These are phyloP conservation scores for Chlorella sorokiniana DNA, from an alignment of 139 green algal genomes.

Conservation along the genomic window DNA sequence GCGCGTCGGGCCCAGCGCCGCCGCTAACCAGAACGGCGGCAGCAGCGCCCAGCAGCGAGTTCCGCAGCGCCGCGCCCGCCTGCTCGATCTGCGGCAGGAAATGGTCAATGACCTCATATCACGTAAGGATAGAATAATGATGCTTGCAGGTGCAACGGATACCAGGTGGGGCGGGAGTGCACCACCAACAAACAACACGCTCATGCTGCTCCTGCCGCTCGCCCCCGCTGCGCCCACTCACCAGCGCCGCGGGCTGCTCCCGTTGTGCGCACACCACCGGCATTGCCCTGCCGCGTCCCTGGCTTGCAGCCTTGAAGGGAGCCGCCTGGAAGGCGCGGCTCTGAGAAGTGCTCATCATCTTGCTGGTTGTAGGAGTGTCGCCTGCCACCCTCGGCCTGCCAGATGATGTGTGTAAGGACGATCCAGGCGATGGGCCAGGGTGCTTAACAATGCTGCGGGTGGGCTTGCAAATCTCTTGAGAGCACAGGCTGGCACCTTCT, in stretches of 20 bases:
- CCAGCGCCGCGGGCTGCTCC: conserved; percentile 18
- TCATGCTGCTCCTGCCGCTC: neutral
- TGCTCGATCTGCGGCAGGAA: conserved; percentile 21
- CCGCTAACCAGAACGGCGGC: conserved; percentile 21
- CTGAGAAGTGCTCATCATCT: neutral
- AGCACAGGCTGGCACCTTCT: neutral
- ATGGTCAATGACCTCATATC: neutral
- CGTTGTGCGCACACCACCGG: conserved; percentile 9
- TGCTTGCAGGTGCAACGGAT: too few relatives aligned
- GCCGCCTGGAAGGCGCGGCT: conserved; percentile 6
- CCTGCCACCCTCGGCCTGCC: neutral
- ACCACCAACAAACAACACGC: too few relatives aligned
- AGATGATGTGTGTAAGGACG: neutral
- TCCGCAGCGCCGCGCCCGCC: conserved; percentile 17
- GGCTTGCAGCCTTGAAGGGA: neutral
- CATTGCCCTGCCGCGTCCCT: neutral
- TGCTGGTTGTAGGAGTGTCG: neutral
- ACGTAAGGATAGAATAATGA: too few relatives aligned
- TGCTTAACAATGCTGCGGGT: neutral
- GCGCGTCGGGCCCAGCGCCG: conserved; percentile 6
- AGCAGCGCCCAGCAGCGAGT: conserved; percentile 10
- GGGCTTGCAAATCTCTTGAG: neutral
- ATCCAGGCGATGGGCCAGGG: neutral
- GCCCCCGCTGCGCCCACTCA: neutral
- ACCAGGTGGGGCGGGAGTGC: too few relatives aligned